Conservation (phyloP, 139 green algal genomes). For the Chlorella sorokiniana region DNA sequence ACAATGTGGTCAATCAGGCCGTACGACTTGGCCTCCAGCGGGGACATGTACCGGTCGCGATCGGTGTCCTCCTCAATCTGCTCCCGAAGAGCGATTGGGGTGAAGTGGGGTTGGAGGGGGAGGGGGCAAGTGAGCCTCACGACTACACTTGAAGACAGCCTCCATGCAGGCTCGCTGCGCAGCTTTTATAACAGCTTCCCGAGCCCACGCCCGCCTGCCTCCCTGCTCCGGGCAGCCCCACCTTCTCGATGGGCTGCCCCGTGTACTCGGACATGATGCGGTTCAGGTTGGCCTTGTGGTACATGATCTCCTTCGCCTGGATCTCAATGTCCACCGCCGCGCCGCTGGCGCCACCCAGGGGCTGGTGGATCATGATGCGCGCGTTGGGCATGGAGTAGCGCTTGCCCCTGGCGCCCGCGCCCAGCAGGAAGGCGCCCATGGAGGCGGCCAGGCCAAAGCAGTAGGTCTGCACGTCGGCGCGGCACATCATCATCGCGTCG, state of each 20-base stretch:
- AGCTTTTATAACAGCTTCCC: background rate
- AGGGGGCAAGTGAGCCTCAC: background rate
- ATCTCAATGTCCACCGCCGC: slow-evolving; percentile 91
- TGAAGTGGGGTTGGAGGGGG: background rate
- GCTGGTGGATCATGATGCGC: slow-evolving; percentile 99
- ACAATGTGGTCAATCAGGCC: slow-evolving; percentile 98
- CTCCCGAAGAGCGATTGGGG: background rate
- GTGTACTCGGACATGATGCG: slow-evolving; percentile 95
- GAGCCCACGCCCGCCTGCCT: background rate
- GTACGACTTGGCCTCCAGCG: slow-evolving; percentile 95
- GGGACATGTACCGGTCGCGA: slow-evolving; percentile 97
- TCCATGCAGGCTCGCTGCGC: background rate
- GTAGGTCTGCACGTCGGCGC: slow-evolving; percentile 76
- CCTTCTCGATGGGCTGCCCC: slow-evolving; percentile 74
- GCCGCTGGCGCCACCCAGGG: slow-evolving; percentile 93
- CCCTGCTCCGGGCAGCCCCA: background rate
- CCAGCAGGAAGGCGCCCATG: slow-evolving; percentile 98
- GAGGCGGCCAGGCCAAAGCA: slow-evolving; percentile 99
- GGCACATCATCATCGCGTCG: slow-evolving; percentile 92
- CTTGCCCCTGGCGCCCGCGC: slow-evolving; percentile 90
- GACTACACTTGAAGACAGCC: background rate
- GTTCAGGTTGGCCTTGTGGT: slow-evolving; percentile 99
- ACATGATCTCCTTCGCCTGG: slow-evolving; percentile 98
- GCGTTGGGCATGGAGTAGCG: slow-evolving; percentile 98
- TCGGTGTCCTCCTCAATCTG: slow-evolving; percentile 98